Percentiles rank a stretch among this genome's conserved stretches.
These are phyloP conservation scores for Oemleria cerasiformis DNA, from an alignment of 306 rosid species.

Conservation along the genomic window DNA sequence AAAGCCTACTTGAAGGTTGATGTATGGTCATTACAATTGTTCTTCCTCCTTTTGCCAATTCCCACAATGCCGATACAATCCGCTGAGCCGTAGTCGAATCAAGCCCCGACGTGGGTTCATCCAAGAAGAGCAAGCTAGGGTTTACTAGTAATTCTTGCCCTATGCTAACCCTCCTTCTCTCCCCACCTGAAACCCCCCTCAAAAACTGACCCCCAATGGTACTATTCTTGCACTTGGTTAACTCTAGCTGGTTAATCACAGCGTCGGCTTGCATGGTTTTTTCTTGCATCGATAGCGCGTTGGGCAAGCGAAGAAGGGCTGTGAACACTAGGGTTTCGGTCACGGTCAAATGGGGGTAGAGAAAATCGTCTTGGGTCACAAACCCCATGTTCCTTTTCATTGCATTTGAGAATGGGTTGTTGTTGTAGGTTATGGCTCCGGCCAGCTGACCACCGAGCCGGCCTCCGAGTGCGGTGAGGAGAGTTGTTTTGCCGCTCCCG, in stretches of 20 bases:
- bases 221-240: slow-evolving; percentile 54
- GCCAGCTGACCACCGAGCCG: slow-evolving; percentile 41
- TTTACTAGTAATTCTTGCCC: slow-evolving; percentile 76
- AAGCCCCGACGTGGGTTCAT: slow-evolving; percentile 80
- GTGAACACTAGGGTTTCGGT: slow-evolving; percentile 67
- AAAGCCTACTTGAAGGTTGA: slow-evolving; percentile 74
- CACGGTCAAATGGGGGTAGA: slow-evolving; percentile 62
- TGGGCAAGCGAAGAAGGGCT: slow-evolving; percentile 65
- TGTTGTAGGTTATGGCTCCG: slow-evolving; percentile 47
- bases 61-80: slow-evolving; percentile 60
- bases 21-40: slow-evolving; percentile 76
- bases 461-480: slow-evolving; percentile 67
- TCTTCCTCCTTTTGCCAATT: slow-evolving; percentile 56
- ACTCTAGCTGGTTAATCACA: slow-evolving; percentile 55
- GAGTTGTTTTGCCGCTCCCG: slow-evolving; percentile 84
- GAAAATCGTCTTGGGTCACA: slow-evolving; percentile 75
- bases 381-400: slow-evolving; percentile 62
- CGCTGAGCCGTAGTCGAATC: slow-evolving; percentile 75
- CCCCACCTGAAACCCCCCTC: slow-evolving; percentile 83
- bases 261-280: slow-evolving; percentile 40
- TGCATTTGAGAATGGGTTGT: slow-evolving; percentile 40
- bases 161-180: slow-evolving; percentile 78
- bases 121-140: slow-evolving; percentile 67
- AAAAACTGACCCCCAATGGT: slow-evolving; percentile 35
- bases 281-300: slow-evolving; percentile 32